Conservation (phyloP, 768 basidiomycete species). For the Rhodotorula diobovata region DNA sequence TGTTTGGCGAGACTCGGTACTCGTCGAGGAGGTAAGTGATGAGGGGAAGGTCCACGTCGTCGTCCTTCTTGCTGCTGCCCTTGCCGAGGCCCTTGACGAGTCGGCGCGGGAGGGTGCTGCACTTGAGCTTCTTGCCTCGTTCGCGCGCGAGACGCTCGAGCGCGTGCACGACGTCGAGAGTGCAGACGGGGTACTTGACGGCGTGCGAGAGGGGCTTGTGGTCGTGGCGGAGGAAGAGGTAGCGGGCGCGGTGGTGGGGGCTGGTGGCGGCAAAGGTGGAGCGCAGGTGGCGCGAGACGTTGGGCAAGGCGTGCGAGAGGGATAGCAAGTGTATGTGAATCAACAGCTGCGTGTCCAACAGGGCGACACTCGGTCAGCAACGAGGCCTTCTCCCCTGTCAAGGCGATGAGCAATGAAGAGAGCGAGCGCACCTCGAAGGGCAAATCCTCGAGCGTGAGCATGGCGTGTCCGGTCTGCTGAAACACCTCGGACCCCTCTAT, state of each 20-base stretch:
- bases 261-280: constrained; percentile 58
- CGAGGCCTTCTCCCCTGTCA: neutral
- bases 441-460: neutral
- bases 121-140: constrained; percentile 13
- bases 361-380: no score
- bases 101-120: constrained; percentile 58
- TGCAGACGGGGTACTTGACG: constrained; percentile 40
- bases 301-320: constrained; percentile 62
- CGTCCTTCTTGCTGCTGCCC: neutral
- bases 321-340: constrained; percentile 72
- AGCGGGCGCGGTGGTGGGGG: constrained; percentile 61
- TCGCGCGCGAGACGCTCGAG: constrained; percentile 51
- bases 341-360: constrained; percentile 56
- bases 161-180: constrained; percentile 48
- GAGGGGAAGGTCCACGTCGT: constrained; percentile 38
- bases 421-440: constrained; percentile 13
- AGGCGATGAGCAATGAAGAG: neutral
- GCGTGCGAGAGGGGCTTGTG: constrained; percentile 43
- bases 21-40: constrained; percentile 46
- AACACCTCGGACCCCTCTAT: no score
- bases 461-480: neutral
- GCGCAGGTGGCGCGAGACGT: constrained; percentile 56
- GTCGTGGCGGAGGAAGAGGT: constrained; percentile 54
- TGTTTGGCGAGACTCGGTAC: constrained; percentile 57
- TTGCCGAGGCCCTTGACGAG: constrained; percentile 58